Base-by-base conservation (phyloP, 495 filamentous ascomycete species). In the Echria macrotheca region DNA sequence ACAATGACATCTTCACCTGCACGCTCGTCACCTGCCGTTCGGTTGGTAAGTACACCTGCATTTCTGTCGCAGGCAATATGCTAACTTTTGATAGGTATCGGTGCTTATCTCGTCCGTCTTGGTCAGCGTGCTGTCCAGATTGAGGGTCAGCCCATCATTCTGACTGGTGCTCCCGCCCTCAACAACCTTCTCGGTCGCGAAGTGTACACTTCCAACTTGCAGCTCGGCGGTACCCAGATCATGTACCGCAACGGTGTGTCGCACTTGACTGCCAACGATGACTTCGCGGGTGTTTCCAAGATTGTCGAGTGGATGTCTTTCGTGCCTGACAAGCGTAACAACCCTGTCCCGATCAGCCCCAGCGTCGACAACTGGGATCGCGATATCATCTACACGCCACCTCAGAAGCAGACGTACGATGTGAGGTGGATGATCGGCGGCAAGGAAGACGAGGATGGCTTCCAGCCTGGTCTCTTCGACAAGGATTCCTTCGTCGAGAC, bases 201-300 rank as follows among this genome's bases (percentile, higher is more conserved):
- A 72, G 91, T 98, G 14, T 98, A 98, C 77, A 95, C 93, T 37
- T 97, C 93, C 26, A 98, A 98, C 78, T 69, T 98, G 53, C 93
- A 98, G 75, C 86, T 98, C 53, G 93, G 93, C 81, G 93, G 93
- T 58, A 97, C 93, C 32, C 93, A 98, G 72, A 98, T 98, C 78
- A 98, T 98, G 93, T 97, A 98, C 81, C 91, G 85, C 73, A 98
- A 98, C 65, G 93, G 93, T 79, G 94, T 98, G 21, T 97, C 94
- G 7, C 93, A 98, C 73, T 87, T 97, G 85, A 96, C 91, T 52
- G 93, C 93, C 63, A 87, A 83, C 60, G 93, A 98, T 64, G 93
- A 98, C 76, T 97, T 97, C 50, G 89, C 89, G 53, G 93, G 93
- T 78, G 89, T 98, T 11, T 84, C 87, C 69, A 95, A 95, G 82